Base-by-base conservation (phyloP, 371 early-diverging fungal species). In the Mucor piriformis region DNA sequence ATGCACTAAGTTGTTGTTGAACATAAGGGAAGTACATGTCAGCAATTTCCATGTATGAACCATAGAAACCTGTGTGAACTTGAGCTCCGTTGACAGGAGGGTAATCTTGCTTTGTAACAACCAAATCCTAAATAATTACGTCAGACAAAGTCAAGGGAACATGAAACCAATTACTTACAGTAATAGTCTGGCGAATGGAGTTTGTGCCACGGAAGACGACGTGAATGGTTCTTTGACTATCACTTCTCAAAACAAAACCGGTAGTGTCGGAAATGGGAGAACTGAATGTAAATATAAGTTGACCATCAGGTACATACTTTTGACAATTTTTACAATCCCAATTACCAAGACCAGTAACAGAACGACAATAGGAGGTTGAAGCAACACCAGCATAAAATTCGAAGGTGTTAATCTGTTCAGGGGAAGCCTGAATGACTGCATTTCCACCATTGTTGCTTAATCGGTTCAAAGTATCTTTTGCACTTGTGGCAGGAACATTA, bases 131-230 rank as follows among this genome's bases (percentile, higher is more conserved):
- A 13, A 46, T n/a, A 42, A 20, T 18, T 42, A n/a, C n/a, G n/a
- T n/a, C n/a, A n/a, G n/a, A n/a, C n/a, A n/a, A n/a, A n/a, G n/a
- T n/a, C n/a, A n/a, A n/a, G n/a, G n/a, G n/a, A n/a, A n/a, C n/a
- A n/a, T n/a, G n/a, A n/a, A n/a, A n/a, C n/a, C n/a, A n/a, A n/a
- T n/a, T 33, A 32, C 48, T 49, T 54, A 61, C 67, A 38, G 50
- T 40, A n/a, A 69, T 54, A 11, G 48, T 35, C 25, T 51, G 60
- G 21, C 54, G 50, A 44, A 69, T 29, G 20, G 69, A 69, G 32
- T 57, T 69, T 16, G 65, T 64, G 37, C 71, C 71, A 52, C 71
- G 56, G 44, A 66, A 70, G 7, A 54, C 59, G 24, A 70, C 24
- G 46, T 66, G 52, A 7, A 70, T 70, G 6, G 48, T 38, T 54